Conservation (phyloP, 257 asterid genomes). For the Nicotiana knightiana region DNA sequence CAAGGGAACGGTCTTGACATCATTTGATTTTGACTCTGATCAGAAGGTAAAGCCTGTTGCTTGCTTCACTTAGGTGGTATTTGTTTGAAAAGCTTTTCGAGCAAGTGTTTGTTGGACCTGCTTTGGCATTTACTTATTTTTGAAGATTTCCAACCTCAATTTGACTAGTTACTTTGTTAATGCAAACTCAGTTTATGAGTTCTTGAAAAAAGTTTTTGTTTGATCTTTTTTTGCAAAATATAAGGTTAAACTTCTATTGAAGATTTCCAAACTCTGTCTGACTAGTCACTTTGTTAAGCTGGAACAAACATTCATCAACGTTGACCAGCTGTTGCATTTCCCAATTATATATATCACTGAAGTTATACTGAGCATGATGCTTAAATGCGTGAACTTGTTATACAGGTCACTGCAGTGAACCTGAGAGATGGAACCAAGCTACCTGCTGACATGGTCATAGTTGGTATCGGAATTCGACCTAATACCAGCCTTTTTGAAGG, state of each 20-base stretch:
- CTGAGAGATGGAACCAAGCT: constrained; percentile 74
- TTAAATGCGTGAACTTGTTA: constrained; percentile 5
- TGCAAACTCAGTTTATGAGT: neutral
- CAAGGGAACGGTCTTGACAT: constrained; percentile 86
- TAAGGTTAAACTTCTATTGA: neutral
- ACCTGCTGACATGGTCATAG: constrained; percentile 78
- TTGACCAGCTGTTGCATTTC: neutral
- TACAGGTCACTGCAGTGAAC: constrained; percentile 74
- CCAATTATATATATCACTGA: neutral
- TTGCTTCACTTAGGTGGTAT: neutral
- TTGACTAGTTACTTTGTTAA: neutral
- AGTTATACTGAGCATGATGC: neutral
- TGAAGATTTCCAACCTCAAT: neutral
- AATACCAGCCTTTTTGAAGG: constrained; percentile 88
- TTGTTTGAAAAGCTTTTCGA: neutral
- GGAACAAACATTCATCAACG: neutral
- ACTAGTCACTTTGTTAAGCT: neutral
- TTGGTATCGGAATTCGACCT: constrained; percentile 92
- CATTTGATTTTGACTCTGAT: constrained; percentile 69
- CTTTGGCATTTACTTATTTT: neutral
- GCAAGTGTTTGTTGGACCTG: neutral
- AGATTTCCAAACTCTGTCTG: neutral
- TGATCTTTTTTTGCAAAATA: neutral
- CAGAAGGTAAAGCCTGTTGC: constrained; percentile 53
- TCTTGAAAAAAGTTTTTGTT: neutral